Evolutionary conservation across 768 basidiomycete genomes (phyloP).

Genomic region (Gloeophyllum trabeum): DNA sequence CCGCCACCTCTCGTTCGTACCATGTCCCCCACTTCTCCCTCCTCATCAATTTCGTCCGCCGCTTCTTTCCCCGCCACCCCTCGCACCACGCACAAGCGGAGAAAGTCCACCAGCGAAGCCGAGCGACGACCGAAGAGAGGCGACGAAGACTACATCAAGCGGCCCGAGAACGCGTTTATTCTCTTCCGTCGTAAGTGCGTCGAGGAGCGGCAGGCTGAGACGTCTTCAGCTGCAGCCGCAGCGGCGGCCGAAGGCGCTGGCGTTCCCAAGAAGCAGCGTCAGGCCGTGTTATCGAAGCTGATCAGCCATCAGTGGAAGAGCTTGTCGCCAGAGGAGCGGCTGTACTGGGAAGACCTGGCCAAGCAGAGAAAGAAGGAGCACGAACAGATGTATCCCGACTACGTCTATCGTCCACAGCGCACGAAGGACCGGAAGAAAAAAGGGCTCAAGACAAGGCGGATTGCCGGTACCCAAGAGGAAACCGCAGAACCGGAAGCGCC

Average conservation of each 20-base stretch:
- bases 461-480: no score
- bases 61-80: slow-evolving; percentile 28
- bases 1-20: slow-evolving; percentile 29
- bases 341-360: slow-evolving; percentile 67
- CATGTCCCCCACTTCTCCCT: slow-evolving; percentile 29
- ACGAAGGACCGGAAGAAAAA: slow-evolving; percentile 31
- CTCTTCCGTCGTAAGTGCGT: slow-evolving; percentile 73
- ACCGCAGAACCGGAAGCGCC: no score
- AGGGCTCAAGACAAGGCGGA: no score
- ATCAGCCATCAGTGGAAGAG: slow-evolving; percentile 77
- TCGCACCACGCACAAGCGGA: slow-evolving; percentile 12
- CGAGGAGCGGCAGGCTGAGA: slow-evolving; percentile 50
- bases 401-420: slow-evolving; percentile 70
- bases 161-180: slow-evolving; percentile 79
- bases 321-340: slow-evolving; percentile 50
- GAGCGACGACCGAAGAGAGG: slow-evolving; percentile 42
- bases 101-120: slow-evolving; percentile 20
- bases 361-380: slow-evolving; percentile 77
- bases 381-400: slow-evolving; percentile 62
- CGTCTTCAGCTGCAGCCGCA: slow-evolving; percentile 10
- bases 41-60: slow-evolving; percentile 27
- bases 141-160: slow-evolving; percentile 77
- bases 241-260: slow-evolving; percentile 12
- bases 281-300: slow-evolving; percentile 71
- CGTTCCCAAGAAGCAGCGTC: slow-evolving; percentile 54